Conservation (phyloP, 768 basidiomycete species). For the Panus rudis region DNA sequence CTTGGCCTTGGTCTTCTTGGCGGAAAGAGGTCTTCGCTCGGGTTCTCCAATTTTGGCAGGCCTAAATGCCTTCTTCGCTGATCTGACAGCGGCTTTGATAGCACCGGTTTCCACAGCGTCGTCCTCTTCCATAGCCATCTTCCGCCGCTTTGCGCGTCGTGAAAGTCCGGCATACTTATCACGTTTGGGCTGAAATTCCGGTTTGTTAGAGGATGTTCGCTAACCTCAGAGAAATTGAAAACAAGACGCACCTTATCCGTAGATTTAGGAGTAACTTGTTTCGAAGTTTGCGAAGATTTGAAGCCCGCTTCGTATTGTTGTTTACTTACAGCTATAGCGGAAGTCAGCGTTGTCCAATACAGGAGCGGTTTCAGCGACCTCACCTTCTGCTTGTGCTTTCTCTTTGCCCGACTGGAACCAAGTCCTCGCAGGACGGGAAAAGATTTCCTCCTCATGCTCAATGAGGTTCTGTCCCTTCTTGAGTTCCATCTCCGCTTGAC, state of each 20-base stretch:
- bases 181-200: slow-evolving; percentile 57
- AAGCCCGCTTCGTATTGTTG: slow-evolving; percentile 60
- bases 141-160: slow-evolving; percentile 82
- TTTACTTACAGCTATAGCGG: slow-evolving; percentile 61
- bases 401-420: slow-evolving; percentile 95
- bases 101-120: slow-evolving; percentile 48
- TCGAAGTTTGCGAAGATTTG: slow-evolving; percentile 18
- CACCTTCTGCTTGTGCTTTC: slow-evolving; percentile 76
- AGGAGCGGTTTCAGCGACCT: slow-evolving; percentile 5
- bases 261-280: slow-evolving; percentile 23
- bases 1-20: slow-evolving; percentile 25
- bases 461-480: slow-evolving; percentile 94
- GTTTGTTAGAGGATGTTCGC: slow-evolving; percentile 1
- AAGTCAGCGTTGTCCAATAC: not conserved
- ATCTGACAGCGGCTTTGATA: slow-evolving; percentile 72
- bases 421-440: slow-evolving; percentile 88
- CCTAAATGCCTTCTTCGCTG: slow-evolving; percentile 73
- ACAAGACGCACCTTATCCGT: slow-evolving; percentile 26
- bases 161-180: slow-evolving; percentile 79
- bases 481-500: slow-evolving; percentile 92
- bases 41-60: slow-evolving; percentile 70
- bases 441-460: slow-evolving; percentile 89
- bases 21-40: slow-evolving; percentile 24
- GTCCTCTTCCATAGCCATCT: slow-evolving; percentile 79
- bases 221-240: not conserved